Percentiles rank a stretch among this genome's conserved stretches.
Evolutionary conservation across 2,329 filamentous ascomycete species (phyloP).

Genomic region (Chrysoporthe austroafricana): DNA sequence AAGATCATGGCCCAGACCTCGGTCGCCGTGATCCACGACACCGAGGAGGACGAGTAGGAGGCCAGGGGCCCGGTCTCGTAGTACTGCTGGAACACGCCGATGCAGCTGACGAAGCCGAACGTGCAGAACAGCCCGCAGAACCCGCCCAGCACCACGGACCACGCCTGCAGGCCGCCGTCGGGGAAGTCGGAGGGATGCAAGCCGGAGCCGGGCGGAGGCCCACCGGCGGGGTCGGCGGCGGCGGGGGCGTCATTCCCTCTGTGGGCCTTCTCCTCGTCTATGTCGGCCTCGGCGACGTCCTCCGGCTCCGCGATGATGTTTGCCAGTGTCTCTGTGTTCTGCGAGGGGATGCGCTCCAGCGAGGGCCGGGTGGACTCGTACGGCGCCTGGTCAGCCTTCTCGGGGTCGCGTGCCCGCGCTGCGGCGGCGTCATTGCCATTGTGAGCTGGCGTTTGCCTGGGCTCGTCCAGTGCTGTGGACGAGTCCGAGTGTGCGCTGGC

Average conservation of each 20-base stretch:
- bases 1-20: constrained; percentile 51
- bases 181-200: constrained; percentile 52
- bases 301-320: constrained; percentile 40
- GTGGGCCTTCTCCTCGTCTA: constrained; percentile 38
- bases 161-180: constrained; percentile 55
- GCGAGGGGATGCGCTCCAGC: constrained; percentile 38
- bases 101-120: constrained; percentile 46
- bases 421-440: neutral
- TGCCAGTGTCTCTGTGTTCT: constrained; percentile 40
- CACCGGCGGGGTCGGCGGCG: neutral
- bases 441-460: neutral
- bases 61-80: constrained; percentile 53
- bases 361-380: constrained; percentile 26
- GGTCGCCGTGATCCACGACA: constrained; percentile 62
- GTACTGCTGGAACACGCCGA: constrained; percentile 61
- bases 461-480: constrained; percentile 26
- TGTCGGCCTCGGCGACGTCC: constrained; percentile 38
- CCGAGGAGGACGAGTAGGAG: constrained; percentile 51
- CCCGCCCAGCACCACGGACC: constrained; percentile 50
- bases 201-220: constrained; percentile 32
- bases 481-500: constrained; percentile 20
- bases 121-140: constrained; percentile 43
- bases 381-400: constrained; percentile 14
- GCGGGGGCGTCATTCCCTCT: constrained; percentile 12
- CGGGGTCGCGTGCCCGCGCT: neutral